Conservation (phyloP, 805 yeast species). For the Wickerhamiella occidentalis region DNA sequence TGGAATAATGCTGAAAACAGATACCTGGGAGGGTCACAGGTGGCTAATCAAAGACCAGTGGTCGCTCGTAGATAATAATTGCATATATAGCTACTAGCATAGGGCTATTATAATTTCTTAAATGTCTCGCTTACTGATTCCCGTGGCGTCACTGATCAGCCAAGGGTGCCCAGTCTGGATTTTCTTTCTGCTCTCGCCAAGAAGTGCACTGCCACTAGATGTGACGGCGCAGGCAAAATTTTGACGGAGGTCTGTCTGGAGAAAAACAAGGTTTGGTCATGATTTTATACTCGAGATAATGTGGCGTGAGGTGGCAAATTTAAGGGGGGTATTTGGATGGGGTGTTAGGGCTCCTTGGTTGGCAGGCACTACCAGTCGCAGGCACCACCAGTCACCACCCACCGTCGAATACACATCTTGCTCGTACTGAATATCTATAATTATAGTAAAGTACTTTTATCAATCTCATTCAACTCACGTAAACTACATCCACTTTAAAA, state of each 20-base stretch:
- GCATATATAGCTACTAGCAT: constrained; percentile 5
- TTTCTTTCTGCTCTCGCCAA: constrained; percentile 9
- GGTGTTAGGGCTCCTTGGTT: neutral
- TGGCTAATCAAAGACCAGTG: constrained; percentile 5
- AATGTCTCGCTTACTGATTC: constrained; percentile 12
- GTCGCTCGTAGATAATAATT: constrained; percentile 6
- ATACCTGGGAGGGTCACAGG: constrained; percentile 3
- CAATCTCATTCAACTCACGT: too few species aligned
- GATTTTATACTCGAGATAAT: neutral
- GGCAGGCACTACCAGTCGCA: too few species aligned
- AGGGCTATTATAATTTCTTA: neutral
- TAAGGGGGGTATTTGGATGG: too few species aligned
- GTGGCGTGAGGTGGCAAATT: neutral
- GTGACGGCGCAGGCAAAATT: constrained; percentile 8
- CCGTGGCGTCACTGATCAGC: constrained; percentile 12
- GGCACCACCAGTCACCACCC: too few species aligned
- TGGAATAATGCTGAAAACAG: neutral
- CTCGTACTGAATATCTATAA: too few species aligned
- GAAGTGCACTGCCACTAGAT: constrained; percentile 8
- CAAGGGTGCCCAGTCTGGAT: constrained; percentile 13
- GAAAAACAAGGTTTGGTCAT: neutral
- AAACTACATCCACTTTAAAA: too few species aligned
- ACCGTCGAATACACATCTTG: too few species aligned
- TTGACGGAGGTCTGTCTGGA: constrained; percentile 11
- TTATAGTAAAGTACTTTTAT: too few species aligned